Percentiles rank a stretch among this genome's conserved stretches.
Conservation (phyloP, 768 basidiomycete species). For the Pisolithus microcarpus region DNA sequence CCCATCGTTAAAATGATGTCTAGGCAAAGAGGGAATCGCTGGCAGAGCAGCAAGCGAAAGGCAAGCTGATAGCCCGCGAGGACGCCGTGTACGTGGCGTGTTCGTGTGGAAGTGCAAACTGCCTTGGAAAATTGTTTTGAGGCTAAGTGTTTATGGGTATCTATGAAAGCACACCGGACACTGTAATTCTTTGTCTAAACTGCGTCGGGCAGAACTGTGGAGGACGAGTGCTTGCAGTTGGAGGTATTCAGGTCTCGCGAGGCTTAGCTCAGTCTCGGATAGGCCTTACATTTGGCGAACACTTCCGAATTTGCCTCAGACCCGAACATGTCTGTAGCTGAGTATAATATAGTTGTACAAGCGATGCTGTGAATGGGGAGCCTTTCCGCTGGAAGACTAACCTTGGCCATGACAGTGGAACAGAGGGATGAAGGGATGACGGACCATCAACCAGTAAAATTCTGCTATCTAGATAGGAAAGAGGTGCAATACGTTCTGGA, state of each 20-base stretch:
- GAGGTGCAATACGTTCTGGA: not conserved
- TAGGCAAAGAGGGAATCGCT: slow-evolving; percentile 21
- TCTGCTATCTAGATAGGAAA: not conserved
- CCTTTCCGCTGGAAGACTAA: not conserved
- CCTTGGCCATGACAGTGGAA: not conserved
- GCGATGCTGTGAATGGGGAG: no score
- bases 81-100: slow-evolving; percentile 45
- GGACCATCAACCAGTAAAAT: not conserved
- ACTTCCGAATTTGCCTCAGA: no score
- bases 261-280: no score
- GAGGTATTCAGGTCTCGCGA: no score
- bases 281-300: no score
- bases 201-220: no score
- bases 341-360: no score
- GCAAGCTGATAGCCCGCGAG: slow-evolving; percentile 9
- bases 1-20: not conserved
- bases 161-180: no score
- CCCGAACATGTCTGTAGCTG: no score
- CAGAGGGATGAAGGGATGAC: not conserved
- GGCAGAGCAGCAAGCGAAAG: not conserved
- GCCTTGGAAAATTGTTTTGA: slow-evolving; percentile 35
- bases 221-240: no score
- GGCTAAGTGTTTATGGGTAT: no score
- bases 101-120: slow-evolving; percentile 45
- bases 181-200: no score